Conservation (phyloP, 257 asterid species). For the Mitragyna speciosa region DNA sequence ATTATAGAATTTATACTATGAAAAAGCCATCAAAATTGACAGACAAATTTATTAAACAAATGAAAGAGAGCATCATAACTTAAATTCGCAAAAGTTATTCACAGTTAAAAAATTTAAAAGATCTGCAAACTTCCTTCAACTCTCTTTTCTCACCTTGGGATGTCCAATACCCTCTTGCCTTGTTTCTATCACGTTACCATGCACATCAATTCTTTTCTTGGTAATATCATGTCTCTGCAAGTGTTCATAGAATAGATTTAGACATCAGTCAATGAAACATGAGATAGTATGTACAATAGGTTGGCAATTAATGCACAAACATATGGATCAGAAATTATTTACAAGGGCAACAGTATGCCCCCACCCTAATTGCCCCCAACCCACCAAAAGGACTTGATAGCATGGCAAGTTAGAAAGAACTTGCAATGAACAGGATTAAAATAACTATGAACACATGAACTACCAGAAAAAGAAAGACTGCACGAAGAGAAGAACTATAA, state of each 20-base stretch:
- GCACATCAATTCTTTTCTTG: conserved; percentile 87
- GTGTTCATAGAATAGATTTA: conserved; percentile 23
- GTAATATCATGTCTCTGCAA: conserved; percentile 93
- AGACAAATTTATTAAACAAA: neutral
- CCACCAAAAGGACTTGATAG: neutral
- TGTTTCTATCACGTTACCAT: conserved; percentile 88
- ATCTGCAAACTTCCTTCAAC: neutral
- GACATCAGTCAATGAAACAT: conserved; percentile 20
- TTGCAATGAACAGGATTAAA: neutral
- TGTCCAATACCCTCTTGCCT: conserved; percentile 88
- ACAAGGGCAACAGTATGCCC: neutral
- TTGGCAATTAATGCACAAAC: neutral
- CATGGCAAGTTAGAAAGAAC: neutral
- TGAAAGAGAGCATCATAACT: neutral
- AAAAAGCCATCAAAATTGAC: neutral
- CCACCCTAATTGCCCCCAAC: neutral
- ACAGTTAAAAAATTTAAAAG: neutral
- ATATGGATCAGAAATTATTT: neutral
- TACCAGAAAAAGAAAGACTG: neutral
- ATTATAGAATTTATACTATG: neutral
- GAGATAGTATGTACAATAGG: neutral
- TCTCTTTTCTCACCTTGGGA: conserved; percentile 60
- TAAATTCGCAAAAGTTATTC: neutral
- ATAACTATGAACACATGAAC: neutral
- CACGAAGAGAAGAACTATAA: conserved; percentile 1